Conservation (phyloP, 2,329 filamentous ascomycete genomes). For the Didymella pomorum region DNA sequence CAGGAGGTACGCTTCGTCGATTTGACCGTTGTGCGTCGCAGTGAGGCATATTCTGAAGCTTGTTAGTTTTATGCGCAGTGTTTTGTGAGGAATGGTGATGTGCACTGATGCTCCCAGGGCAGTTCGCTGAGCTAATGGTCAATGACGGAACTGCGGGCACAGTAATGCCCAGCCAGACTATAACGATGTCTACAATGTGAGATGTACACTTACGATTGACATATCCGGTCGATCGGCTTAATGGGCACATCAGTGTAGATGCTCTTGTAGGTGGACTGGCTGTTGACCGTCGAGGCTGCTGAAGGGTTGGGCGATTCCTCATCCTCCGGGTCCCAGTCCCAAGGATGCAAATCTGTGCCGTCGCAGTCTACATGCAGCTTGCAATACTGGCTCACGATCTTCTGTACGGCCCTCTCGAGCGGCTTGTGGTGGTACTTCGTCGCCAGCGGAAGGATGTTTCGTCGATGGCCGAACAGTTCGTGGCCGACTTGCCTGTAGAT, state of each 20-base stretch:
- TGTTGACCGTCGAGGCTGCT: slow-evolving; percentile 23
- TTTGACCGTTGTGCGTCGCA: slow-evolving; percentile 57
- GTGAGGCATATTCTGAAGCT: slow-evolving; percentile 54
- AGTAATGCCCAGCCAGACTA: neutral
- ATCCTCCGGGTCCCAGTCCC: slow-evolving; percentile 39
- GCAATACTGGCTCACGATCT: slow-evolving; percentile 56
- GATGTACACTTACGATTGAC: slow-evolving; percentile 45
- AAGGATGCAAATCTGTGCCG: slow-evolving; percentile 57
- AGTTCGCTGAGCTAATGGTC: neutral
- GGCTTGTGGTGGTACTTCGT: slow-evolving; percentile 61
- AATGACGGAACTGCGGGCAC: neutral
- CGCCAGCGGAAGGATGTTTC: slow-evolving; percentile 55
- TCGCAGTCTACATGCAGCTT: slow-evolving; percentile 53
- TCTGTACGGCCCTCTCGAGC: slow-evolving; percentile 57
- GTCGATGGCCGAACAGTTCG: slow-evolving; percentile 56
- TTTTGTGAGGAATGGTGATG: neutral
- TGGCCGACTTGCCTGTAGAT: slow-evolving; percentile 58
- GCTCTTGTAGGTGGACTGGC: slow-evolving; percentile 33
- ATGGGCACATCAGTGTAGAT: slow-evolving; percentile 13
- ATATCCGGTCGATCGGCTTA: slow-evolving; percentile 44
- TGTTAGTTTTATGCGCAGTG: slow-evolving; percentile 1
- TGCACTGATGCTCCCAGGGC: neutral
- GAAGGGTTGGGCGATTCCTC: slow-evolving; percentile 24
- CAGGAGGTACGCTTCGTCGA: slow-evolving; percentile 59
- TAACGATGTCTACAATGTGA: neutral